These are phyloP conservation scores for Urostyla sp. DNA, from an alignment of 73 alveolate species.

Conservation along the genomic window DNA sequence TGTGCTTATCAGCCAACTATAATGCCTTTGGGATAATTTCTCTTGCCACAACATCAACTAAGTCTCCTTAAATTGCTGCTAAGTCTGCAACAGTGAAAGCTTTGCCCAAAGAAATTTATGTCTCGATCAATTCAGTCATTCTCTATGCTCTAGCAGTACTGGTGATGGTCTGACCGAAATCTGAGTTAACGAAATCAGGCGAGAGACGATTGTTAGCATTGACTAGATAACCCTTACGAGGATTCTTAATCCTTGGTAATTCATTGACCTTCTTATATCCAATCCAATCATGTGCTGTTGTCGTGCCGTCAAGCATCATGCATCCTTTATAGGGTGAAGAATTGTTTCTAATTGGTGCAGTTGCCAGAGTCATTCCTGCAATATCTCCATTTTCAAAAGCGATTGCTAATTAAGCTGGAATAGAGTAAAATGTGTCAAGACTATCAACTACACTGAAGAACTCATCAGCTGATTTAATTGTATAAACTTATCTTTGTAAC, in stretches of 20 bases:
- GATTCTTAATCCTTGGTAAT: constrained; percentile 83
- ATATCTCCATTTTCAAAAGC: constrained; percentile 59
- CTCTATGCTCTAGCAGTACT: constrained; percentile 82
- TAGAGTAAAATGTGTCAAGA: neutral
- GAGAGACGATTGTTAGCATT: constrained; percentile 91
- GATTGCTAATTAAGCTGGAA: constrained; percentile 3
- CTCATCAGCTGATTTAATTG: constrained; percentile 17
- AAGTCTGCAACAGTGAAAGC: constrained; percentile 75
- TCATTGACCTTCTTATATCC: constrained; percentile 34
- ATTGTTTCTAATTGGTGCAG: constrained; percentile 60
- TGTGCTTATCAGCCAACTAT: constrained; percentile 44
- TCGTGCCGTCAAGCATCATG: constrained; percentile 56
- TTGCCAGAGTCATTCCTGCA: constrained; percentile 1
- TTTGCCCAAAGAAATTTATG: constrained; percentile 57
- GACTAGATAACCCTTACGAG: constrained; percentile 93
- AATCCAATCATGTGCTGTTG: constrained; percentile 63
- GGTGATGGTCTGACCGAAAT: constrained; percentile 48
- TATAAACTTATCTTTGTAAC: neutral
- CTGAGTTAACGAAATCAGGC: constrained; percentile 45
- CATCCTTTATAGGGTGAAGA: constrained; percentile 42
- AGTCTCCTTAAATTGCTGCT: constrained; percentile 71
- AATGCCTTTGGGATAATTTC: constrained; percentile 69
- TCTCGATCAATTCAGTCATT: constrained; percentile 71
- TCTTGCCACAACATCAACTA: constrained; percentile 85
- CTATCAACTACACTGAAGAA: neutral